Evolutionary conservation across 495 filamentous ascomycete genomes (phyloP).

Genomic region (Parmelia sp.): DNA sequence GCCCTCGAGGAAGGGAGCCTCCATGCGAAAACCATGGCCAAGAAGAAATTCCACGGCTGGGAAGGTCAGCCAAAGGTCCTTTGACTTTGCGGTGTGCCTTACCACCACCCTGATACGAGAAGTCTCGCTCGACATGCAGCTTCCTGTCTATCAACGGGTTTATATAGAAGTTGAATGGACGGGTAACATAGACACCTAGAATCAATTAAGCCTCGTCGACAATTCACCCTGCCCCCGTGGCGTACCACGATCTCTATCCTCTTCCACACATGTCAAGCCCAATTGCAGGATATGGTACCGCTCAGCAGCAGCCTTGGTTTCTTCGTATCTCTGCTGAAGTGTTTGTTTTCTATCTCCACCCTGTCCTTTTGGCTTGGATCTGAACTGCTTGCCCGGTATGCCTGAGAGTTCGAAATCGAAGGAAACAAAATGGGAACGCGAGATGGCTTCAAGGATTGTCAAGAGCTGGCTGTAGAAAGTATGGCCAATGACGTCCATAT

Average conservation of each 20-base stretch:
- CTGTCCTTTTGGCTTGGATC: conserved; percentile 18
- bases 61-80: conserved; percentile 12
- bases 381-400: conserved; percentile 40
- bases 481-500: conserved; percentile 57
- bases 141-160: conserved; percentile 47
- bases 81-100: conserved; percentile 8
- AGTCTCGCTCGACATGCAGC: conserved; percentile 50
- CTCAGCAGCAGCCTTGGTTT: conserved; percentile 59
- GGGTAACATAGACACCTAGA: conserved; percentile 50
- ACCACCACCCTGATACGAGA: conserved; percentile 49
- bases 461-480: conserved; percentile 54
- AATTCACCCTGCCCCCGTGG: conserved; percentile 15
- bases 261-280: conserved; percentile 61
- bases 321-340: conserved; percentile 60
- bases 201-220: conserved; percentile 12
- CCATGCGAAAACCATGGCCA: conserved; percentile 56
- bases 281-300: conserved; percentile 69
- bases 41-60: conserved; percentile 58
- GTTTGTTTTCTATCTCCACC: conserved; percentile 31
- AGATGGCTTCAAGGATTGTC: conserved; percentile 52
- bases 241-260: conserved; percentile 44
- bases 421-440: conserved; percentile 57
- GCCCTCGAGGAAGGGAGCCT: conserved; percentile 49
- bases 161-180: conserved; percentile 64
- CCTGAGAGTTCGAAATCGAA: conserved; percentile 77